phyloP scores from a whole-genome alignment of 345 rosid genomes.

The thale cress (Arabidopsis thaliana) region TAIR10.1 NC_003071.7:14845501-14846000 shows the following conservation, averaged over 20 bases:
- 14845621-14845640: conserved; percentile 24
- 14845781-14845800: conserved; percentile 57
- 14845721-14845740: conserved; percentile 95
- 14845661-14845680: conserved; percentile 17
- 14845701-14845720: conserved; percentile 93
- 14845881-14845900: conserved; percentile 73
- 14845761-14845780: conserved; percentile 93
- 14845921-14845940: conserved; percentile 81
- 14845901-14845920: conserved; percentile 92
- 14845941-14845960: conserved; percentile 95
- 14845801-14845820: background rate
- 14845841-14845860: background rate
- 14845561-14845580: conserved; percentile 92
- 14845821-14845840: background rate
- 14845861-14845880: conserved; percentile 46
- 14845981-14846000: conserved; percentile 93
- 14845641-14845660: background rate
- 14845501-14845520: conserved; percentile 2
- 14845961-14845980: conserved; percentile 98
- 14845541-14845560: conserved; percentile 81
- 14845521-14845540: conserved; percentile 89
- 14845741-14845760: conserved; percentile 93
- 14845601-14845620: background rate
- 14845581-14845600: conserved; percentile 67
- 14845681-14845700: conserved; percentile 75